These are phyloP conservation scores for Cystobasidium ongulense DNA, from an alignment of 768 basidiomycete genomes.

Conservation along the genomic window DNA sequence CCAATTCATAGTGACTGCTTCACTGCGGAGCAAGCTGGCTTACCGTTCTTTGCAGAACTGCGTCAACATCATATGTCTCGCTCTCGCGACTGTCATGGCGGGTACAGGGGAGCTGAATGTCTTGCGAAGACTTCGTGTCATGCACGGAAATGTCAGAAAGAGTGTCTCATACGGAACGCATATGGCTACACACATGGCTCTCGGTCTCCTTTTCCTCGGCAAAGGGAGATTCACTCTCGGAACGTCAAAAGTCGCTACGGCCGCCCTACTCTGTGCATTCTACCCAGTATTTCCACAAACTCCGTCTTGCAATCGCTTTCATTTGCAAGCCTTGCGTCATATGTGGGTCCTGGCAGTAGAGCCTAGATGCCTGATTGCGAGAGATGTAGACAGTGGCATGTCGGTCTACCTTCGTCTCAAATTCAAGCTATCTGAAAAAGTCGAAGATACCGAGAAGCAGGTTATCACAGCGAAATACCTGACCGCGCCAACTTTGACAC, in stretches of 20 bases:
- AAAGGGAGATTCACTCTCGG: slow-evolving; percentile 86
- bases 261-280: slow-evolving; percentile 78
- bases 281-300: slow-evolving; percentile 76
- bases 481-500: slow-evolving; percentile 86
- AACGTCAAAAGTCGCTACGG: slow-evolving; percentile 82
- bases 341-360: slow-evolving; percentile 94
- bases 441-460: slow-evolving; percentile 39
- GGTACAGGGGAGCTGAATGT: slow-evolving; percentile 91
- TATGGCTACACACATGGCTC: slow-evolving; percentile 76
- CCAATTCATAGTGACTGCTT: slow-evolving; percentile 52
- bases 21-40: slow-evolving; percentile 81
- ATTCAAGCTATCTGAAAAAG: slow-evolving; percentile 64
- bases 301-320: slow-evolving; percentile 79
- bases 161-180: slow-evolving; percentile 64
- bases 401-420: slow-evolving; percentile 88
- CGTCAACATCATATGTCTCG: slow-evolving; percentile 73
- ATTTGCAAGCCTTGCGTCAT: slow-evolving; percentile 85
- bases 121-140: slow-evolving; percentile 72
- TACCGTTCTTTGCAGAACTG: slow-evolving; percentile 79
- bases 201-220: slow-evolving; percentile 87
- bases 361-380: slow-evolving; percentile 79
- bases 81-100: slow-evolving; percentile 89
- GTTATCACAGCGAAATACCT: slow-evolving; percentile 61
- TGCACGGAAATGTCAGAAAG: slow-evolving; percentile 73
- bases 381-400: slow-evolving; percentile 84